Evolutionary conservation across 2,329 filamentous ascomycete species (phyloP).

Genomic region (Microsporum ferrugineum): DNA sequence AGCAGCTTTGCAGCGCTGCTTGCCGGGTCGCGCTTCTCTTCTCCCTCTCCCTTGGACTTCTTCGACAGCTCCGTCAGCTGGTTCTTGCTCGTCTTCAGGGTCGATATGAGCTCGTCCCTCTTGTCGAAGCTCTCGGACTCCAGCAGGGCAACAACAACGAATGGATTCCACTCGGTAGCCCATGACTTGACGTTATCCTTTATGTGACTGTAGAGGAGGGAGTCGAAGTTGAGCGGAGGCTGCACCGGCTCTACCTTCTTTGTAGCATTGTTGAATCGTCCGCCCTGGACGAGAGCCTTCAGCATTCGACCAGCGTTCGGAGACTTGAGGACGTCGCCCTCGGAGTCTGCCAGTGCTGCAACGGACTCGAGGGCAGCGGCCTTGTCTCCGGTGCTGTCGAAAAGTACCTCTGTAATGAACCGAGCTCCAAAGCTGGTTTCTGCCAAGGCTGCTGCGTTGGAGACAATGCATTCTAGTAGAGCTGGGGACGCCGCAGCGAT

Average conservation of each 20-base stretch:
- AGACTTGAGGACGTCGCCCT: constrained; percentile 45
- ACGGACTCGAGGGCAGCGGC: constrained; percentile 59
- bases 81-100: constrained; percentile 62
- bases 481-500: constrained; percentile 61
- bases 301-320: constrained; percentile 69
- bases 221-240: constrained; percentile 68
- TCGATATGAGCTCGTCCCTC: constrained; percentile 55
- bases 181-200: constrained; percentile 63
- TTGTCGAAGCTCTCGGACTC: constrained; percentile 62
- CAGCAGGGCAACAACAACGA: constrained; percentile 69
- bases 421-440: constrained; percentile 75
- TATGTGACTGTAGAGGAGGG: constrained; percentile 71
- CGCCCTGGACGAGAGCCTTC: constrained; percentile 81
- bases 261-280: constrained; percentile 64
- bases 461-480: constrained; percentile 61
- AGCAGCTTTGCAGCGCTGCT: constrained; percentile 40
- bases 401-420: constrained; percentile 69
- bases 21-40: constrained; percentile 27
- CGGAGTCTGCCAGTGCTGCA: constrained; percentile 36
- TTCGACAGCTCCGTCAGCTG: constrained; percentile 44
- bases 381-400: constrained; percentile 67
- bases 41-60: constrained; percentile 43
- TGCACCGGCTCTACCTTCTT: constrained; percentile 61
- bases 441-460: constrained; percentile 56
- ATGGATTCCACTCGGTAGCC: constrained; percentile 77